Conservation (phyloP, 495 filamentous ascomycete species). For the Pseudomonodictys pantanalensis region DNA sequence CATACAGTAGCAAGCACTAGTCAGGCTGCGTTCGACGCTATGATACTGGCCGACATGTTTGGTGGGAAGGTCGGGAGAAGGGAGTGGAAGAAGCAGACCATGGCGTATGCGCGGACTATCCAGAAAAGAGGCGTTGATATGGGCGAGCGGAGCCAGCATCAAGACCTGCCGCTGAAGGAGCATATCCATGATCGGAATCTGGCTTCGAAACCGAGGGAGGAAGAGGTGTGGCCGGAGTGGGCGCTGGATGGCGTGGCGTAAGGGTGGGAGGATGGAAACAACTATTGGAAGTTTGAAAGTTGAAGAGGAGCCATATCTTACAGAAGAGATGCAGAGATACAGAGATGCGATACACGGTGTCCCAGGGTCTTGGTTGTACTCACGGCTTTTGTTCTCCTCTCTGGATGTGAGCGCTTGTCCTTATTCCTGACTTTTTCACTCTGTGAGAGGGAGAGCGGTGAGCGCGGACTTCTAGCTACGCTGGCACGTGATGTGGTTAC, state of each 20-base stretch:
- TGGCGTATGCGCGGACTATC: constrained; percentile 26
- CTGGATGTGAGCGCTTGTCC: too few relatives aligned
- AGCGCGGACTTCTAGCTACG: too few relatives aligned
- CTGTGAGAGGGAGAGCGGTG: too few relatives aligned
- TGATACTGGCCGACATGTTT: constrained; percentile 39
- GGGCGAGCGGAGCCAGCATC: constrained; percentile 19
- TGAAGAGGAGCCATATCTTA: too few relatives aligned
- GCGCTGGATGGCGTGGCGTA: background rate
- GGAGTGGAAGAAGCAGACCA: constrained; percentile 26
- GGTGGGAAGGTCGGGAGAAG: constrained; percentile 15
- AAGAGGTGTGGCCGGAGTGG: constrained; percentile 20
- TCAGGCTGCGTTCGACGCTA: constrained; percentile 51
- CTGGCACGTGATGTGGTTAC: too few relatives aligned
- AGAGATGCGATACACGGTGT: too few relatives aligned
- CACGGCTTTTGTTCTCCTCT: too few relatives aligned
- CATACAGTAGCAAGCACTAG: constrained; percentile 54
- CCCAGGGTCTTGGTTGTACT: too few relatives aligned
- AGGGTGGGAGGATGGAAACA: too few relatives aligned
- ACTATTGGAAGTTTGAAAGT: too few relatives aligned
- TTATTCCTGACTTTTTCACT: too few relatives aligned
- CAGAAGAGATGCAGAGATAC: too few relatives aligned
- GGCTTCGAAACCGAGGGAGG: constrained; percentile 13
- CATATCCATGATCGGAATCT: constrained; percentile 23
- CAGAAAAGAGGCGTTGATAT: constrained; percentile 27
- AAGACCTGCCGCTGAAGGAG: constrained; percentile 25